Evolutionary conservation across 331 rosid species (phyloP), one percentile per base, ranked within the genome.

Genomic region (Malus hybrid): DNA sequence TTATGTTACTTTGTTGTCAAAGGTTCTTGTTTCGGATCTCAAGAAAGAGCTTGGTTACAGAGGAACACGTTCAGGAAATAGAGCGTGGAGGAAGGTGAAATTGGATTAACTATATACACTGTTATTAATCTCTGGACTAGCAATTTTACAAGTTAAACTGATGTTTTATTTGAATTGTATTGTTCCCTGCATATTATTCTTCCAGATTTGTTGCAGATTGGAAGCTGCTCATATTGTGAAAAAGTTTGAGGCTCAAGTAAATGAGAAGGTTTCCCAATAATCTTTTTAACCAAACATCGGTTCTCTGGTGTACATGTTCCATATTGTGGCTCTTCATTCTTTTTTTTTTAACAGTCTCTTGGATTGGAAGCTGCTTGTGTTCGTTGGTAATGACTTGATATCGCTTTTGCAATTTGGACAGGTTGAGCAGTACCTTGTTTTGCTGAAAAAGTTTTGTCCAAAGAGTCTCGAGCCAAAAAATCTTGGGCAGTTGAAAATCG

Each of bases 21-120:
- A 87, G 98, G 95, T 93, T 81, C 97, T 90, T 79, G 88, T 82
- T 81, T 83, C 88, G 34, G 95, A 85, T 78, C 77, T 93, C 57
- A 93, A 84, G 81, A 90, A 83, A 84, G 98, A 89, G 57, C 93
- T 93, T 70, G 97, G 93, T 73, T 93, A 89, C 63, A 66, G 76
- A 48, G 93, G 95, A 76, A 63, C 92, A 20, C 80, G 79, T 55
- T 77, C 77, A 19, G 82, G 80, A 62, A 96, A 86, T 67, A 86
- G 77, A 81, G 87, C 83, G 24, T 93, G 98, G 98, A 89, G 91
- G 83, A 79, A 77, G 75, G 98, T 93, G 70, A 86, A 68, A 30
- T 58, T 22, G 11, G 3, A 58, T 58, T 24, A 58, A 10, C 10
- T 58, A 58, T 24, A 13, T 58, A 22, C 13, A 44, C 26, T 58